Percentiles rank a stretch among this genome's conserved stretches.
Conservation (phyloP, 2,329 filamentous ascomycete genomes). For the Colletotrichum echinochloae region DNA sequence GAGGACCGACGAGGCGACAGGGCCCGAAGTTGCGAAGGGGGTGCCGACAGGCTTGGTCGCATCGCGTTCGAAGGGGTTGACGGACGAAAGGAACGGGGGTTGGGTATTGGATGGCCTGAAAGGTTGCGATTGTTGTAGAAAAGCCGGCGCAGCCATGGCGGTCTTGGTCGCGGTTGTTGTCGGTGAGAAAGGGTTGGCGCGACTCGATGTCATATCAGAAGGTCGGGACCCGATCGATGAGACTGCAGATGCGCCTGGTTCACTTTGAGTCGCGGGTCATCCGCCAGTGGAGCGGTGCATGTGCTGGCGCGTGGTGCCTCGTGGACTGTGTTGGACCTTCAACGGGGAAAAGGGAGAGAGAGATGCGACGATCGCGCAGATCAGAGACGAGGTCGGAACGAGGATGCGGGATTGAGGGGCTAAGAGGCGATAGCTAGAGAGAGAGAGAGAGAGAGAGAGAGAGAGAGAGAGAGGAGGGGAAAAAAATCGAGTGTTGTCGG, state of each 20-base stretch:
- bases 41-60: slow-evolving; percentile 54
- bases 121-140: slow-evolving; percentile 54
- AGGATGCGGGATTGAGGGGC: slow-evolving; percentile 4
- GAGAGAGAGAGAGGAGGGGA: too few species aligned
- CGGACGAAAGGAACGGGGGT: slow-evolving; percentile 49
- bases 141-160: slow-evolving; percentile 60
- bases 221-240: slow-evolving; percentile 43
- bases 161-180: slow-evolving; percentile 47
- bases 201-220: slow-evolving; percentile 46
- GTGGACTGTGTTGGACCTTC: slow-evolving; percentile 12
- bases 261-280: slow-evolving; percentile 47
- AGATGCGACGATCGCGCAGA: slow-evolving; percentile 30
- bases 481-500: slow-evolving; percentile 18
- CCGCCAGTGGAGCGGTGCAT: slow-evolving; percentile 47
- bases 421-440: slow-evolving; percentile 19
- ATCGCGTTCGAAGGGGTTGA: slow-evolving; percentile 57
- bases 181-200: slow-evolving; percentile 49
- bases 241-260: slow-evolving; percentile 44
- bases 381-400: slow-evolving; percentile 4
- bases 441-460: too few species aligned
- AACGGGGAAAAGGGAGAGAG: slow-evolving; percentile 6
- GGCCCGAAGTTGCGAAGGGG: slow-evolving; percentile 52
- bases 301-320: slow-evolving; percentile 41
- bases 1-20: slow-evolving; percentile 57
- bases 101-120: slow-evolving; percentile 55